These are phyloP conservation scores for Pelargonium nanum DNA, from an alignment of 345 rosid genomes.

Conservation along the genomic window DNA sequence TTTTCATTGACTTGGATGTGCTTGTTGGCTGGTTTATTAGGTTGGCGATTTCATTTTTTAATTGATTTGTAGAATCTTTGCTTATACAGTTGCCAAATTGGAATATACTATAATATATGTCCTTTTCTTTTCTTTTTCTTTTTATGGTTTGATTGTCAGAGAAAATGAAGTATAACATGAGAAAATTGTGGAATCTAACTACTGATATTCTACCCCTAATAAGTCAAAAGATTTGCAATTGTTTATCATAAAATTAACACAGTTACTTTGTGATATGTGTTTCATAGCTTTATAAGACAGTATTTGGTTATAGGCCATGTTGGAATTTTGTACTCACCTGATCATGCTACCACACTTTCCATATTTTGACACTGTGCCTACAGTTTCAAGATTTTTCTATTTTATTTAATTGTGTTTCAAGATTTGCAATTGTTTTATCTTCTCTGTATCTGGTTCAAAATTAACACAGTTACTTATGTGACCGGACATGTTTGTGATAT, in stretches of 20 bases:
- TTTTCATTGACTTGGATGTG: neutral
- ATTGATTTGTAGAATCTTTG: neutral
- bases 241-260: neutral
- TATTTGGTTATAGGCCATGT: neutral
- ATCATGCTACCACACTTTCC: neutral
- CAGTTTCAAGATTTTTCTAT: neutral
- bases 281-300: neutral
- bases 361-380: neutral
- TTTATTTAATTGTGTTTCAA: too few species aligned
- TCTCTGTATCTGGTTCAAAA: neutral
- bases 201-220: neutral
- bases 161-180: conserved; percentile 7
- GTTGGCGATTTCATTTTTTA: neutral
- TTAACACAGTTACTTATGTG: neutral
- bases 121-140: conserved; percentile 15
- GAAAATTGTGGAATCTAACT: neutral
- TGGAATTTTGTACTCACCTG: conserved; percentile 3
- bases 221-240: neutral
- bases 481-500: conserved; percentile 4
- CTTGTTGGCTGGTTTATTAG: conserved; percentile 1
- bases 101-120: neutral
- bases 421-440: too few species aligned
- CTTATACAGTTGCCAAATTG: neutral
- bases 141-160: too few species aligned
- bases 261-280: conserved; percentile 1